Conservation (phyloP, 2,329 filamentous ascomycete genomes). For the Cercospora canescens region DNA sequence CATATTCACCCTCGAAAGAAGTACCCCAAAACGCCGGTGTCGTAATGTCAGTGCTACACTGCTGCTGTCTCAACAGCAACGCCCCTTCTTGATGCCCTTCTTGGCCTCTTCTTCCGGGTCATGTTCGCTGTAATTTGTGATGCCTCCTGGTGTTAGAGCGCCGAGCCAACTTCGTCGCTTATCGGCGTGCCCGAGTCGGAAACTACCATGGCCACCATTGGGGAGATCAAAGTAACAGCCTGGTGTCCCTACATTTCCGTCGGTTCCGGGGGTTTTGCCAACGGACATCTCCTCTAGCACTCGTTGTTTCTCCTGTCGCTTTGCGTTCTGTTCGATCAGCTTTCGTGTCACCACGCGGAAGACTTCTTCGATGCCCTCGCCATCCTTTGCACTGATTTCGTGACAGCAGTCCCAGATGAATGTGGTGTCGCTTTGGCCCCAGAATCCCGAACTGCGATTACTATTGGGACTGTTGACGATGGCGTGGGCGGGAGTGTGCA, state of each 20-base stretch:
- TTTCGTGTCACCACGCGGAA: constrained; percentile 89
- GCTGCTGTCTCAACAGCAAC: constrained; percentile 28
- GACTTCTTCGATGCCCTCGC: constrained; percentile 94
- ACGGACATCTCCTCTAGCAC: constrained; percentile 42
- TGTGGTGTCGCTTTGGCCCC: constrained; percentile 68
- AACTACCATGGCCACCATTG: constrained; percentile 56
- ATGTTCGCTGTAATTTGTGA: constrained; percentile 30
- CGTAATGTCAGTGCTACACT: not conserved
- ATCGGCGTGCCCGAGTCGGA: constrained; percentile 59
- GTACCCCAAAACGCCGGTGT: not conserved
- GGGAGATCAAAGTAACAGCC: constrained; percentile 51
- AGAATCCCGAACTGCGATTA: constrained; percentile 69
- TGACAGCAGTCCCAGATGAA: constrained; percentile 92
- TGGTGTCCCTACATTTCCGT: constrained; percentile 33
- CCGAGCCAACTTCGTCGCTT: constrained; percentile 68
- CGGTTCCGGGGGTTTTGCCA: constrained; percentile 47
- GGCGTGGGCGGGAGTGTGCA: constrained; percentile 48
- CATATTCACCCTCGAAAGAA: not conserved
- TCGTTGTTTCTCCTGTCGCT: constrained; percentile 53
- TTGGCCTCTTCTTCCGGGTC: constrained; percentile 27
- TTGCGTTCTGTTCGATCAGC: constrained; percentile 69
- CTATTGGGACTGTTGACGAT: constrained; percentile 42
- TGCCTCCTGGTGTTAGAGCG: constrained; percentile 47
- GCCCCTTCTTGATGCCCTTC: constrained; percentile 25
- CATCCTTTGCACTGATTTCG: constrained; percentile 91